Evolutionary conservation across 805 yeast genomes (phyloP).

Genomic region (Pichia phayaonensis): DNA sequence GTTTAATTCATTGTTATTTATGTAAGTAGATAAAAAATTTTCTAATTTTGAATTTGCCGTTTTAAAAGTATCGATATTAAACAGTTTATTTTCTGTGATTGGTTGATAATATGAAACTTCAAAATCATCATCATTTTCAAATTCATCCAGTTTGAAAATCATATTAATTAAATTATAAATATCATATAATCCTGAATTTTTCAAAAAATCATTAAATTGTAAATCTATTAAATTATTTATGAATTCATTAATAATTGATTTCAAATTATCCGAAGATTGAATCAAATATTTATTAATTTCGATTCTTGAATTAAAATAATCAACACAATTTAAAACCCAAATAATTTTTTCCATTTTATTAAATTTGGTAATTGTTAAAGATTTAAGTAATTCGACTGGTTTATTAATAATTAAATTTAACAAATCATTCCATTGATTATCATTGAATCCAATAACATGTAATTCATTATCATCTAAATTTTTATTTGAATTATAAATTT

Average conservation of each 20-base stretch:
- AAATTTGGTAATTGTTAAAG: slow-evolving; percentile 18
- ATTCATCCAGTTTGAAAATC: slow-evolving; percentile 51
- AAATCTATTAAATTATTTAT: slow-evolving; percentile 29
- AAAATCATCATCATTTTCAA: slow-evolving; percentile 38
- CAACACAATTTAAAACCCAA: slow-evolving; percentile 51
- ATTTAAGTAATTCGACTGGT: slow-evolving; percentile 34
- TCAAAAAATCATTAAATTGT: slow-evolving; percentile 42
- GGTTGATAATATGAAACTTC: slow-evolving; percentile 61
- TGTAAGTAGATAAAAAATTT: slow-evolving; percentile 49
- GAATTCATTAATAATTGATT: slow-evolving; percentile 17
- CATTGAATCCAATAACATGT: slow-evolving; percentile 30
- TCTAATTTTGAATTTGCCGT: slow-evolving; percentile 40
- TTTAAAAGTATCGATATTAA: slow-evolving; percentile 36
- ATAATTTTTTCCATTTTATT: slow-evolving; percentile 30
- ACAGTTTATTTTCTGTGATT: slow-evolving; percentile 51
- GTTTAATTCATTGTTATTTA: slow-evolving; percentile 49
- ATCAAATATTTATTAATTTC: slow-evolving; percentile 38
- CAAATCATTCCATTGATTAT: slow-evolving; percentile 31
- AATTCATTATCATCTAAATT: slow-evolving; percentile 23
- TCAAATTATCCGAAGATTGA: slow-evolving; percentile 8
- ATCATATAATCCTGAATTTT: slow-evolving; percentile 47
- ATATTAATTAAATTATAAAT: slow-evolving; percentile 58
- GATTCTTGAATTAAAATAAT: slow-evolving; percentile 47
- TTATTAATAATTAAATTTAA: slow-evolving; percentile 37
- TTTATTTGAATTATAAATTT: slow-evolving; percentile 28